These are phyloP conservation scores for Ophiosphaerella narmari DNA, from an alignment of 2,329 filamentous ascomycete genomes.

Conservation along the genomic window DNA sequence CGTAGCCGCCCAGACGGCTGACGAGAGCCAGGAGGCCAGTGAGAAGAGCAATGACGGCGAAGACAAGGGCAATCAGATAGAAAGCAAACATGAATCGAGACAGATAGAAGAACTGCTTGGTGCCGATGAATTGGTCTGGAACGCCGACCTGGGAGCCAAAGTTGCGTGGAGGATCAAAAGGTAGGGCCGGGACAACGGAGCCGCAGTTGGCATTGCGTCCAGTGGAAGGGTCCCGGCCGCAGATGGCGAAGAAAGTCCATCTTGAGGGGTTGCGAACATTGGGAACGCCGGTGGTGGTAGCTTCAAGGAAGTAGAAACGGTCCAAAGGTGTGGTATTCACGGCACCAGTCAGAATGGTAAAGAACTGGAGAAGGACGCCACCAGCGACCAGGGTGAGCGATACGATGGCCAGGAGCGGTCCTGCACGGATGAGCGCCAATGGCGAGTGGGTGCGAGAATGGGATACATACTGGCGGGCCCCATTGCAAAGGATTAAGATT, in stretches of 20 bases:
- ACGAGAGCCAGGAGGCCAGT: constrained; percentile 70
- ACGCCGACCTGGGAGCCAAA: constrained; percentile 62
- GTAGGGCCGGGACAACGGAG: constrained; percentile 63
- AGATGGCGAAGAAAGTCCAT: constrained; percentile 92
- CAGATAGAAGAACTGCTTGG: constrained; percentile 75
- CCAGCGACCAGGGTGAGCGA: constrained; percentile 67
- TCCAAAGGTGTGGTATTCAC: constrained; percentile 64
- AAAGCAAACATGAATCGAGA: constrained; percentile 95
- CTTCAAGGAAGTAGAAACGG: constrained; percentile 83
- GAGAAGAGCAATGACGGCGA: constrained; percentile 71
- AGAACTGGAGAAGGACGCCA: constrained; percentile 66
- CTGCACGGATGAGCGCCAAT: constrained; percentile 42
- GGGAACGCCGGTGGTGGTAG: constrained; percentile 72
- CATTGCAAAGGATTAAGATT: constrained; percentile 12
- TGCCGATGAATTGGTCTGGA: constrained; percentile 59
- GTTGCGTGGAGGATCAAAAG: constrained; percentile 66
- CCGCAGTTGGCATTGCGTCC: constrained; percentile 67
- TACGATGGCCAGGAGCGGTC: constrained; percentile 59
- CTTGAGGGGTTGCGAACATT: constrained; percentile 63
- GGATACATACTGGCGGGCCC: constrained; percentile 18
- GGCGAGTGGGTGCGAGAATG: too few species aligned
- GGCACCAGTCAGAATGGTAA: constrained; percentile 67
- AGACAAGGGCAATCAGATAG: constrained; percentile 82
- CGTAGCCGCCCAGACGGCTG: constrained; percentile 70
- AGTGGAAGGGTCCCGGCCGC: constrained; percentile 59